Evolutionary conservation across 1,284 basidiomycete genomes (phyloP).

Genomic region (Thecaphora thlaspeos): DNA sequence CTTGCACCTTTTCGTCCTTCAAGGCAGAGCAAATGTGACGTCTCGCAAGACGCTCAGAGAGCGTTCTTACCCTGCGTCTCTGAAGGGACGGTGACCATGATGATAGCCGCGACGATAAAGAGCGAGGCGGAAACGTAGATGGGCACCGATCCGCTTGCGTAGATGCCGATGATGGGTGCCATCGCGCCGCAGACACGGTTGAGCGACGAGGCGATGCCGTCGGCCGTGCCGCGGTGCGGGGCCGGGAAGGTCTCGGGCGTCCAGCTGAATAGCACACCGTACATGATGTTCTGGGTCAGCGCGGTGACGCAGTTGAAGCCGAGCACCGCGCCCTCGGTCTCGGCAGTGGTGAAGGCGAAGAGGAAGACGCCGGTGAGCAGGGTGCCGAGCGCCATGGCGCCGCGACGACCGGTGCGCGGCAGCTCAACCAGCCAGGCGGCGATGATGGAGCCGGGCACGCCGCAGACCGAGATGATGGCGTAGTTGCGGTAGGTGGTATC

Average conservation of each 20-base stretch:
- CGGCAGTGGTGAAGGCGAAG: constrained; percentile 50
- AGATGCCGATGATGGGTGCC: constrained; percentile 54
- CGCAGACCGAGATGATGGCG: constrained; percentile 54
- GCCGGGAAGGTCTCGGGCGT: constrained; percentile 55
- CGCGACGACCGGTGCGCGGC: constrained; percentile 51
- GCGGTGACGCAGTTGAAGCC: constrained; percentile 51
- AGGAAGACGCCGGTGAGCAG: constrained; percentile 54
- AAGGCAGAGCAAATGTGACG: too few species aligned
- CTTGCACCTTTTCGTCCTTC: too few species aligned
- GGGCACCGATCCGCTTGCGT: constrained; percentile 31
- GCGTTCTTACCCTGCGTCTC: constrained; percentile 42
- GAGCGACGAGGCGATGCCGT: constrained; percentile 49
- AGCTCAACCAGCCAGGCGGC: constrained; percentile 55
- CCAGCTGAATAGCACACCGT: constrained; percentile 47
- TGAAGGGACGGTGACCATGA: constrained; percentile 45
- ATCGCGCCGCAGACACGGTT: constrained; percentile 52
- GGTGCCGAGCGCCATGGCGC: constrained; percentile 54
- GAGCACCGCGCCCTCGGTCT: constrained; percentile 35
- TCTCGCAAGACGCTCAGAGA: constrained; percentile 5
- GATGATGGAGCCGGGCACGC: constrained; percentile 53
- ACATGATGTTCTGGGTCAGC: constrained; percentile 49
- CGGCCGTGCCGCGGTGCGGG: constrained; percentile 54
- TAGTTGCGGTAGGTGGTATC: constrained; percentile 52
- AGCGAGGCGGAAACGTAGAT: constrained; percentile 47
- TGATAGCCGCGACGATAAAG: constrained; percentile 44